Percentiles rank a stretch among this genome's conserved stretches.
phyloP scores from a whole-genome alignment of 441 rosid genomes.

The Arabidopsis lyrata region DNA sequence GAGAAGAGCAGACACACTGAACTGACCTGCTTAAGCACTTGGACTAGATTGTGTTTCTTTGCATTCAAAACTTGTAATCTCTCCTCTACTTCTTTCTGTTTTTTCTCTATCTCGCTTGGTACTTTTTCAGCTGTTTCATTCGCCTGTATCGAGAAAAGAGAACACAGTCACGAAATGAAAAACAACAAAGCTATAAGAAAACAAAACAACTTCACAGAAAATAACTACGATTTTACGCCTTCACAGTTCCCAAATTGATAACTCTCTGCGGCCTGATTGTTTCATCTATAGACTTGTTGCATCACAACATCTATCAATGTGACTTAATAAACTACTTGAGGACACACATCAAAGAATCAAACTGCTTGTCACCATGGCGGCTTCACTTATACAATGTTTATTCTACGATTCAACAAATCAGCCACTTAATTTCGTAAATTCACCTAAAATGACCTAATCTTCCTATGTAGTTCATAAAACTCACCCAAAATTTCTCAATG shows the following conservation, averaged over 20 bases:
- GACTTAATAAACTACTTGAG: conserved; percentile 10
- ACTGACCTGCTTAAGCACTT: conserved; percentile 80
- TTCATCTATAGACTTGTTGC: conserved; percentile 11
- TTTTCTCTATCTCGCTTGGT: conserved; percentile 54
- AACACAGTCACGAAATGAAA: background rate
- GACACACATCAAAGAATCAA: conserved; percentile 6
- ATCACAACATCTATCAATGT: conserved; percentile 5
- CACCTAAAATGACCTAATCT: conserved; percentile 23
- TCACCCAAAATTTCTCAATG: background rate
- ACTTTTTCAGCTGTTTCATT: conserved; percentile 44
- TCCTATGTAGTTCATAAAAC: background rate
- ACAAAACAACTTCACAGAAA: conserved; percentile 4
- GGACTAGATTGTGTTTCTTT: conserved; percentile 86
- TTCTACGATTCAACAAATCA: background rate
- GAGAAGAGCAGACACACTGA: background rate
- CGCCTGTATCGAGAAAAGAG: conserved; percentile 40
- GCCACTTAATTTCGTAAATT: conserved; percentile 1
- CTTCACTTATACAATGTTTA: background rate
- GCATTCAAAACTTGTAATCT: conserved; percentile 71
- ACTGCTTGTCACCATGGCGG: background rate
- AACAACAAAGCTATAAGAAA: background rate
- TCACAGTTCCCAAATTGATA: background rate
- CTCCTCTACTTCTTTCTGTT: conserved; percentile 72
- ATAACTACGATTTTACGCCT: background rate
- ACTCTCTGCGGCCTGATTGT: background rate